These are phyloP conservation scores for Centrapalus pauciflorus DNA, from an alignment of 129 eudicot species.

Conservation along the genomic window DNA sequence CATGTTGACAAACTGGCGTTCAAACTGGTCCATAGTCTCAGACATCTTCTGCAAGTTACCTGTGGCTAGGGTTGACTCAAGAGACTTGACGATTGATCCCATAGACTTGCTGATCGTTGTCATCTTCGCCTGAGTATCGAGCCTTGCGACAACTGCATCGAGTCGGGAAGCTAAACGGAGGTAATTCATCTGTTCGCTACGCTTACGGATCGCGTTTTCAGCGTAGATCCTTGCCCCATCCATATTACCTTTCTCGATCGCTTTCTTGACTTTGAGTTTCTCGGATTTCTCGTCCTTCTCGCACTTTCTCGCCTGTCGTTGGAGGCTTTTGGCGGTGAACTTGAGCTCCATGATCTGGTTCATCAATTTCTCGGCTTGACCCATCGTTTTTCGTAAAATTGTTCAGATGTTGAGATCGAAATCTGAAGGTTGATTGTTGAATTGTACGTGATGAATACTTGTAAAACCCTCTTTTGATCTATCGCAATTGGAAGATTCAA, in stretches of 20 bases:
- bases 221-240: slow-evolving; percentile 93
- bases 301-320: slow-evolving; percentile 78
- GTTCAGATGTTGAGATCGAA: neutral
- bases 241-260: slow-evolving; percentile 86
- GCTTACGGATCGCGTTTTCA: slow-evolving; percentile 90
- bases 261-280: slow-evolving; percentile 75
- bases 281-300: slow-evolving; percentile 89
- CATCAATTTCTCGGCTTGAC: slow-evolving; percentile 88
- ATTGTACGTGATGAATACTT: neutral
- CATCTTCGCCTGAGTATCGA: slow-evolving; percentile 92
- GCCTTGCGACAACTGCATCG: slow-evolving; percentile 82
- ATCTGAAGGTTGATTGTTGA: neutral
- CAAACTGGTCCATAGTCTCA: slow-evolving; percentile 86
- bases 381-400: slow-evolving; percentile 36
- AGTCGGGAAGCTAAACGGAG: slow-evolving; percentile 80
- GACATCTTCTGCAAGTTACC: slow-evolving; percentile 92
- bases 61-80: slow-evolving; percentile 59
- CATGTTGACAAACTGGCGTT: slow-evolving; percentile 86
- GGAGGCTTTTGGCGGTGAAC: slow-evolving; percentile 75
- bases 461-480: slow-evolving; percentile 19
- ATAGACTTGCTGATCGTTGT: slow-evolving; percentile 59
- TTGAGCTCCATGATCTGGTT: slow-evolving; percentile 93
- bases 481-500: no score
- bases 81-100: slow-evolving; percentile 73
- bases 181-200: slow-evolving; percentile 88